These are phyloP conservation scores for Fusarium chuoi DNA, from an alignment of 2,329 filamentous ascomycete genomes.

Conservation along the genomic window DNA sequence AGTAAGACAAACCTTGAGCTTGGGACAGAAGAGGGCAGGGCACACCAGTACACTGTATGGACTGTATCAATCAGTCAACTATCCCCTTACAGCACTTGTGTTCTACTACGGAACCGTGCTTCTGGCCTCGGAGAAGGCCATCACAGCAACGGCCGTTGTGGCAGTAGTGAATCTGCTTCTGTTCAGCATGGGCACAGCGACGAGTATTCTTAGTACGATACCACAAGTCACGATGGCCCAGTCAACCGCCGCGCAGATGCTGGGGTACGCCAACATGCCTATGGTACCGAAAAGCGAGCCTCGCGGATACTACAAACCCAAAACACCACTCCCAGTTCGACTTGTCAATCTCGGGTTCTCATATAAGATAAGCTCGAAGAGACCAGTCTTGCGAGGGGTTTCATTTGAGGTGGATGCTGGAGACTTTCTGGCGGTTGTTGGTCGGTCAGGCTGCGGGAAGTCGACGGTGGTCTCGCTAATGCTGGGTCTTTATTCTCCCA, in stretches of 20 bases:
- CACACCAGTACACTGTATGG: constrained; percentile 80
- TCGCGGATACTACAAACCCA: constrained; percentile 51
- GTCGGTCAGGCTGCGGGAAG: constrained; percentile 89
- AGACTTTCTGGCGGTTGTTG: constrained; percentile 81
- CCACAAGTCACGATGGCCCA: constrained; percentile 83
- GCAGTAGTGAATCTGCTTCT: constrained; percentile 84
- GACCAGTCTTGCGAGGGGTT: constrained; percentile 69
- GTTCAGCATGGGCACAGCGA: constrained; percentile 81
- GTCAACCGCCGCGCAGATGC: constrained; percentile 76
- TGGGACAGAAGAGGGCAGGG: constrained; percentile 73
- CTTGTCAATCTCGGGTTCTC: constrained; percentile 70
- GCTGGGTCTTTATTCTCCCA: constrained; percentile 73
- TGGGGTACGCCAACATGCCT: constrained; percentile 74
- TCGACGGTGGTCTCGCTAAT: constrained; percentile 83
- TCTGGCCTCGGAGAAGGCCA: constrained; percentile 58
- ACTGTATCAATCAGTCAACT: constrained; percentile 76
- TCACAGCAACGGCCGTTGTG: constrained; percentile 69
- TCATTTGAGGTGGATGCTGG: constrained; percentile 71
- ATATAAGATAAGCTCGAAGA: constrained; percentile 70
- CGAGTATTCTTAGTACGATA: constrained; percentile 75
- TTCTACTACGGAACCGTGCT: constrained; percentile 84
- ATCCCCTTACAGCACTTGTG: constrained; percentile 79
- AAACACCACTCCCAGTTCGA: constrained; percentile 58
- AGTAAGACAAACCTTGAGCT: constrained; percentile 61
- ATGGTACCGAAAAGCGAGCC: constrained; percentile 66